Conservation (phyloP, 2,329 filamentous ascomycete species). For the Thelonectria blattea region DNA sequence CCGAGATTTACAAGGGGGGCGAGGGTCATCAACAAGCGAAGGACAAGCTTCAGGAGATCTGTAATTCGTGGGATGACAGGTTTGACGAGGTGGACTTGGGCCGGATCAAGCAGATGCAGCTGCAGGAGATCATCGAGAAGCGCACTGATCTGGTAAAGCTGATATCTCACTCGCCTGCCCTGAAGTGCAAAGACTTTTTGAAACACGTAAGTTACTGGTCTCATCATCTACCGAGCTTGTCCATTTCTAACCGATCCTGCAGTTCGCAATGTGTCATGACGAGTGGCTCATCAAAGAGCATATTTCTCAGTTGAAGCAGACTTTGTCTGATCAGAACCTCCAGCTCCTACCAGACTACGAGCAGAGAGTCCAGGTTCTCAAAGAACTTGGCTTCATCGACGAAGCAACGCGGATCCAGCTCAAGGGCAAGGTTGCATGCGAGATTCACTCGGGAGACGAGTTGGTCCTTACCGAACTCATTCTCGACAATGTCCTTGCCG, state of each 20-base stretch:
- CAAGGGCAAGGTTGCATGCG: slow-evolving; percentile 97
- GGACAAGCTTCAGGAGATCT: slow-evolving; percentile 71
- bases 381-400: slow-evolving; percentile 92
- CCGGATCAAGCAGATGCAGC: slow-evolving; percentile 79
- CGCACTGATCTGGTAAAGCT: slow-evolving; percentile 67
- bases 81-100: slow-evolving; percentile 88
- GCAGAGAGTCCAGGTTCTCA: slow-evolving; percentile 89
- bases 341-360: slow-evolving; percentile 96
- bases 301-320: slow-evolving; percentile 82
- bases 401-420: slow-evolving; percentile 85
- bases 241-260: slow-evolving; percentile 48
- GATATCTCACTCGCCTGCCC: slow-evolving; percentile 69
- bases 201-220: slow-evolving; percentile 75
- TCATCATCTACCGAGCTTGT: not conserved
- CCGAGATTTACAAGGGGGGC: slow-evolving; percentile 62
- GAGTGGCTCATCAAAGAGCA: slow-evolving; percentile 97
- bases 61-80: slow-evolving; percentile 74
- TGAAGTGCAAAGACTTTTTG: slow-evolving; percentile 77
- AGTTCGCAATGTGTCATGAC: slow-evolving; percentile 96
- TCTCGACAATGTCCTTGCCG: slow-evolving; percentile 93
- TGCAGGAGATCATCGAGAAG: slow-evolving; percentile 80
- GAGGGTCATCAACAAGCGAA: slow-evolving; percentile 62
- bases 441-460: slow-evolving; percentile 96
- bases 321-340: slow-evolving; percentile 95
- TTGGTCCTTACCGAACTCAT: slow-evolving; percentile 95